These are phyloP conservation scores for Margaritispora aquatica DNA, from an alignment of 495 filamentous ascomycete species.

Conservation along the genomic window DNA sequence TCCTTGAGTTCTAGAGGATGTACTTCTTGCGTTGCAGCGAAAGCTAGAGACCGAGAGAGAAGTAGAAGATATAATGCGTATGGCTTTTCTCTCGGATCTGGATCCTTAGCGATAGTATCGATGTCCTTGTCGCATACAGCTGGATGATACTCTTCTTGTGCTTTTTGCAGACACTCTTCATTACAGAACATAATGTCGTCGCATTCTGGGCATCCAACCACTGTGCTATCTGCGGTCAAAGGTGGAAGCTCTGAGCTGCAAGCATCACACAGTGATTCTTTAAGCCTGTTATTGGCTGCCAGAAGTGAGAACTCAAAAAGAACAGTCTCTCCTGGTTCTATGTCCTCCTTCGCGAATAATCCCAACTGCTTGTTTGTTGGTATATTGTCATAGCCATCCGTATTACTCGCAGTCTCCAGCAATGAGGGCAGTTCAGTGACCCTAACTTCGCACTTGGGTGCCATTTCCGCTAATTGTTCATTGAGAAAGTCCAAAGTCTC, in stretches of 20 bases:
- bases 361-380: constrained; percentile 71
- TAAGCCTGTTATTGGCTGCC: constrained; percentile 74
- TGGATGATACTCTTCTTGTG: constrained; percentile 74
- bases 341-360: constrained; percentile 79
- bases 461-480: constrained; percentile 51
- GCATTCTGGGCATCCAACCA: constrained; percentile 66
- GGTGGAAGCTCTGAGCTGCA: constrained; percentile 71
- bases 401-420: constrained; percentile 38
- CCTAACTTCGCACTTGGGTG: constrained; percentile 64
- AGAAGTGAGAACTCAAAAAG: constrained; percentile 73
- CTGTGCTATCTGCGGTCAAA: constrained; percentile 34
- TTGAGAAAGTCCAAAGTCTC: constrained; percentile 66
- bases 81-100: constrained; percentile 61
- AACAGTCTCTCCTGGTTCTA: constrained; percentile 68
- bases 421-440: constrained; percentile 68
- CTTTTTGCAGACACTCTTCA: constrained; percentile 59
- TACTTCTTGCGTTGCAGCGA: constrained; percentile 72
- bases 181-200: constrained; percentile 85
- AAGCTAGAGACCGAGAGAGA: constrained; percentile 71
- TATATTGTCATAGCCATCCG: constrained; percentile 36
- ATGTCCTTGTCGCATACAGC: constrained; percentile 81
- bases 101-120: constrained; percentile 74
- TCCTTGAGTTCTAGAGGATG: constrained; percentile 81
- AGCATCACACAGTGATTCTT: constrained; percentile 77
- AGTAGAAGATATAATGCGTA: constrained; percentile 77